These are phyloP conservation scores for Porodaedalea pini DNA, from an alignment of 1,284 basidiomycete genomes.

Conservation along the genomic window DNA sequence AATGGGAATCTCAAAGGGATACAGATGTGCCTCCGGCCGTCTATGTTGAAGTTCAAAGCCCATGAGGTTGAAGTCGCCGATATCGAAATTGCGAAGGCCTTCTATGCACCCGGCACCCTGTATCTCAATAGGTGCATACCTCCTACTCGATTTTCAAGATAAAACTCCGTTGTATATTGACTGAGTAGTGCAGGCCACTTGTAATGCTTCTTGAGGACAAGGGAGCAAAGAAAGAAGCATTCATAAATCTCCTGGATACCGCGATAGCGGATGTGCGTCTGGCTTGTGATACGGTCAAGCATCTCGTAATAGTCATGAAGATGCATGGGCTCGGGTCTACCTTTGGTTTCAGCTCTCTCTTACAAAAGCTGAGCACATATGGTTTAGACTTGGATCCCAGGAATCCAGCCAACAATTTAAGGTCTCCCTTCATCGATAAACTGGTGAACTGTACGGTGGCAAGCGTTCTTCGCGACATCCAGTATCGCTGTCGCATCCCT, in stretches of 20 bases:
- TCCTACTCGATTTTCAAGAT: too few species aligned
- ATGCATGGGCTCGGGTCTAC: conserved; percentile 48
- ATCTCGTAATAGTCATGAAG: conserved; percentile 46
- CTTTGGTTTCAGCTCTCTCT: conserved; percentile 47
- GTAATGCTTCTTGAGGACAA: conserved; percentile 70
- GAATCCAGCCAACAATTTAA: conserved; percentile 33
- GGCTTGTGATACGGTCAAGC: conserved; percentile 49
- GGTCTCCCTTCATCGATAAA: conserved; percentile 56
- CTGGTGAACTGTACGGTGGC: conserved; percentile 52
- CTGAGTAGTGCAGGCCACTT: conserved; percentile 43
- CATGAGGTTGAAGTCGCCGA: conserved; percentile 41
- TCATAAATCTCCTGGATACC: conserved; percentile 52
- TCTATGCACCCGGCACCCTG: conserved; percentile 51
- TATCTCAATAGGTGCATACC: conserved; percentile 59
- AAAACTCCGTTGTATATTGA: neutral
- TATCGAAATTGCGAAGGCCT: conserved; percentile 69
- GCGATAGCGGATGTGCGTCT: conserved; percentile 51
- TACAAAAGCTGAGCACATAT: conserved; percentile 46
- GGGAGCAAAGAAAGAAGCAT: conserved; percentile 49
- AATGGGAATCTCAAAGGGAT: conserved; percentile 52
- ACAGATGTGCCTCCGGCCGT: conserved; percentile 59
- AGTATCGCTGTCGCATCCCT: conserved; percentile 66
- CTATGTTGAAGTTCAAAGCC: conserved; percentile 73
- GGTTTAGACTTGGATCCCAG: conserved; percentile 45
- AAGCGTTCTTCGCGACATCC: conserved; percentile 64